Conservation (phyloP, 257 asterid species). For the Scutellaria baicalensis region DNA sequence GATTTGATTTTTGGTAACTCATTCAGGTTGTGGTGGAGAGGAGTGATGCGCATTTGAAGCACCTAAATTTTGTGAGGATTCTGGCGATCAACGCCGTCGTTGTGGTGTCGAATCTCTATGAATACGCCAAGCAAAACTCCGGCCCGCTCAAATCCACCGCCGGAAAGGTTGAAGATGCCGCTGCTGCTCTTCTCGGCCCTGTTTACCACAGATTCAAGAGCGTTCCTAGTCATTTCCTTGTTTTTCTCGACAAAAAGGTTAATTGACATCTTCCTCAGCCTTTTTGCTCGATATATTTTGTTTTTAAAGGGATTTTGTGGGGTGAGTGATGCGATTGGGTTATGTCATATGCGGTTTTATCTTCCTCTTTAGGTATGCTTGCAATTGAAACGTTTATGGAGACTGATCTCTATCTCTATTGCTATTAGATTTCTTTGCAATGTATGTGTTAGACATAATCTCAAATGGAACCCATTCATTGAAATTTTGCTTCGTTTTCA, state of each 20-base stretch:
- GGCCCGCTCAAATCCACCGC: slow-evolving; percentile 63
- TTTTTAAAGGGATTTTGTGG: too few relatives aligned
- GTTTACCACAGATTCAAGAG: slow-evolving; percentile 44
- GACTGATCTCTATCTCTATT: neutral
- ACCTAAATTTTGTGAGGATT: slow-evolving; percentile 45
- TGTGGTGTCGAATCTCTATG: slow-evolving; percentile 45
- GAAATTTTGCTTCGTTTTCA: neutral
- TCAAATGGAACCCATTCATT: too few relatives aligned
- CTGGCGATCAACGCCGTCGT: slow-evolving; percentile 47
- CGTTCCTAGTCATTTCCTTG: slow-evolving; percentile 50
- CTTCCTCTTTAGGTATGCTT: too few relatives aligned
- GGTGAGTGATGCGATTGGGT: too few relatives aligned
- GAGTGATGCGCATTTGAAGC: slow-evolving; percentile 42
- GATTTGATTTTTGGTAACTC: neutral
- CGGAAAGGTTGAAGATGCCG: slow-evolving; percentile 55
- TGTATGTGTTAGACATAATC: too few relatives aligned
- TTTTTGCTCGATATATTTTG: neutral
- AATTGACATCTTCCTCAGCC: neutral
- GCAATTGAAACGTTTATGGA: too few relatives aligned
- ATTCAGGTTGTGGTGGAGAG: slow-evolving; percentile 45
- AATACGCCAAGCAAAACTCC: slow-evolving; percentile 51
- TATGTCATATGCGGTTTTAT: too few relatives aligned
- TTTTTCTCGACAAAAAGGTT: slow-evolving; percentile 62
- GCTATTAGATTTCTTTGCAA: neutral
- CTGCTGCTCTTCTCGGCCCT: slow-evolving; percentile 43